phyloP scores from a whole-genome alignment of 352 stramenopile species.

The Globisporangium carolinianum region DNA sequence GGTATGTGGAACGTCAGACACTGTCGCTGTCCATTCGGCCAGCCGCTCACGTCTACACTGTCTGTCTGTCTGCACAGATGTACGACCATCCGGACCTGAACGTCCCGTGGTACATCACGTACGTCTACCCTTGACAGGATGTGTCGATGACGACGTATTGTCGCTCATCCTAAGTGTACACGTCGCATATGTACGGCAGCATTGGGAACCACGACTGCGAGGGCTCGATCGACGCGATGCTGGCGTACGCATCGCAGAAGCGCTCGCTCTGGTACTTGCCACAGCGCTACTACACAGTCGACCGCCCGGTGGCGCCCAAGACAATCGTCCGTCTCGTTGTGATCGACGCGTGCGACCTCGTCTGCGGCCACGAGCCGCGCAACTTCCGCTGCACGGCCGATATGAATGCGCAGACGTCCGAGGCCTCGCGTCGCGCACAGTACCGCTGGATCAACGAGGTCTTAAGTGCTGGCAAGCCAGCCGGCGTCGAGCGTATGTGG shows the following conservation, averaged over 20 bases:
- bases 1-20: slow-evolving; percentile 15
- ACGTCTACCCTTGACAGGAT: slow-evolving; percentile 11
- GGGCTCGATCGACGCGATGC: slow-evolving; percentile 75
- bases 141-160: no score
- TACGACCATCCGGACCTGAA: slow-evolving; percentile 57
- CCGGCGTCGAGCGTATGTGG: slow-evolving; percentile 76
- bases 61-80: slow-evolving; percentile 32
- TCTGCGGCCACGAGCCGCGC: slow-evolving; percentile 72
- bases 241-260: slow-evolving; percentile 63
- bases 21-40: background rate
- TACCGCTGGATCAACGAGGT: slow-evolving; percentile 75
- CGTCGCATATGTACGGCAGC: slow-evolving; percentile 16
- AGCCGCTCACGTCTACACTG: background rate
- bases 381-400: slow-evolving; percentile 65
- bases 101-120: slow-evolving; percentile 85
- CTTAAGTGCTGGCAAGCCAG: slow-evolving; percentile 46
- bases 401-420: slow-evolving; percentile 78
- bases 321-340: slow-evolving; percentile 78
- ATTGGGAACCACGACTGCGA: slow-evolving; percentile 87
- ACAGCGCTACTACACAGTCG: slow-evolving; percentile 70
- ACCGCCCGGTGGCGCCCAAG: slow-evolving; percentile 68
- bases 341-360: slow-evolving; percentile 74
- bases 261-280: slow-evolving; percentile 78
- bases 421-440: slow-evolving; percentile 44
- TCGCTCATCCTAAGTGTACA: background rate